Base-by-base conservation (phyloP, 805 yeast species). In the Saccharomycopsis sp. region DNA sequence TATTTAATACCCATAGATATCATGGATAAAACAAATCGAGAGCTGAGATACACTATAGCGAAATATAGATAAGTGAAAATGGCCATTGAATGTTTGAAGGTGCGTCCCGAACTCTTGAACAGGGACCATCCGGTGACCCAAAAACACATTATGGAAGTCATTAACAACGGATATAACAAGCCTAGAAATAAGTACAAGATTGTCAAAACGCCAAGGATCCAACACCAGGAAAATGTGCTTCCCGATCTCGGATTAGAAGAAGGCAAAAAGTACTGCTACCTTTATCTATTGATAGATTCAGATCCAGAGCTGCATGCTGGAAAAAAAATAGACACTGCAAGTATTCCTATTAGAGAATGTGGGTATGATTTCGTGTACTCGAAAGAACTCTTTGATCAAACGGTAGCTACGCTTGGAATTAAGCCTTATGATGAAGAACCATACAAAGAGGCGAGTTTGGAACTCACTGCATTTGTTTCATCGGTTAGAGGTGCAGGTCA, bases 401-500 rank as follows among this genome's bases (percentile, higher is more conserved):
- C 72, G 2, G 54, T 72, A 7, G 78, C 78, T 1, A 70, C 78
- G 1, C 63, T 70, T 1, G 78, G 73, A 2, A 58, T 71, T 24
- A 76, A 72, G 57, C 70, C 71, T 14, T 60, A 52, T 3, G 52
- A 56, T 0, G 47, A 56, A 47, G 57, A 52, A 8, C 59, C 63
- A 2, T 64, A 60, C 2, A 29, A 56, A 1, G 58, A 24, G 53
- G 64, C 62, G 2, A 54, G 47, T 14, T 67, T 69, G 50, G 85
- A 80, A 62, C 56, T 83, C 9, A 81, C 87, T 0, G 79, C 78
- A 3, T 77, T 79, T 60, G 77, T 84, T 0, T 80, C 87, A 0
- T 81, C 78, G 58, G 70, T 74, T 64, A 77, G 78, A 20, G 66
- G 68, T 17, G 56, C 72, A 12, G 79, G 76, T 2, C 66, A 76